These are phyloP conservation scores for Fusarium heterosporum DNA, from an alignment of 2,329 filamentous ascomycete genomes.

Conservation along the genomic window DNA sequence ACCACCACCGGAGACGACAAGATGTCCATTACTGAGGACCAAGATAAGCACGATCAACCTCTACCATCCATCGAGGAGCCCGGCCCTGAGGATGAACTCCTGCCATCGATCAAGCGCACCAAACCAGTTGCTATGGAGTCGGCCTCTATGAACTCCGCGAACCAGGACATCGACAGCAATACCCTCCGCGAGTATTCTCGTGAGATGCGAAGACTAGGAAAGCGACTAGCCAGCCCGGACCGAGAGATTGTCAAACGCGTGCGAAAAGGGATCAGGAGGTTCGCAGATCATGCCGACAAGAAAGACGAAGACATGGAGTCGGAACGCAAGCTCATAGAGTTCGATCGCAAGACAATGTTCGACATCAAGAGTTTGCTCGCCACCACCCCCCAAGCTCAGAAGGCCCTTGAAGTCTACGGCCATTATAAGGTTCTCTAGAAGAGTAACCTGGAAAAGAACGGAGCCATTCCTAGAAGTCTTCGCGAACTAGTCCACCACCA, in stretches of 20 bases:
- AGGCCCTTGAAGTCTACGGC: background rate
- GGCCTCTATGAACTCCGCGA: rapidly evolving
- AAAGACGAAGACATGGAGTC: background rate
- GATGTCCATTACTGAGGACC: too few species aligned
- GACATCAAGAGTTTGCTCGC: too few species aligned
- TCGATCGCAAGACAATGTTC: background rate
- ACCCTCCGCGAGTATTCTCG: background rate
- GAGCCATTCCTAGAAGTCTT: background rate
- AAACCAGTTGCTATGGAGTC: rapidly evolving
- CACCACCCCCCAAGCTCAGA: background rate
- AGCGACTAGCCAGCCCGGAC: rapidly evolving
- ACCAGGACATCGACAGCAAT: rapidly evolving
- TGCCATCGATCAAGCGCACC: background rate
- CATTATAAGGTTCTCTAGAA: background rate
- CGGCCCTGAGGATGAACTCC: background rate
- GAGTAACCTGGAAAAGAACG: rapidly evolving
- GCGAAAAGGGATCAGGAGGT: rapidly evolving
- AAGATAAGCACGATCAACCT: background rate
- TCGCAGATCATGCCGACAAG: rapidly evolving
- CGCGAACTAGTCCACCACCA: background rate
- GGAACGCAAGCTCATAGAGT: background rate
- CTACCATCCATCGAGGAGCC: background rate
- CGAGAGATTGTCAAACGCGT: rapidly evolving
- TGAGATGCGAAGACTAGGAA: rapidly evolving
- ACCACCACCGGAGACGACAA: background rate